A percentile compares a stretch with the other conserved stretches of the same genome.
phyloP scores from a whole-genome alignment of 805 yeast species.

The Spathaspora girioi region DNA sequence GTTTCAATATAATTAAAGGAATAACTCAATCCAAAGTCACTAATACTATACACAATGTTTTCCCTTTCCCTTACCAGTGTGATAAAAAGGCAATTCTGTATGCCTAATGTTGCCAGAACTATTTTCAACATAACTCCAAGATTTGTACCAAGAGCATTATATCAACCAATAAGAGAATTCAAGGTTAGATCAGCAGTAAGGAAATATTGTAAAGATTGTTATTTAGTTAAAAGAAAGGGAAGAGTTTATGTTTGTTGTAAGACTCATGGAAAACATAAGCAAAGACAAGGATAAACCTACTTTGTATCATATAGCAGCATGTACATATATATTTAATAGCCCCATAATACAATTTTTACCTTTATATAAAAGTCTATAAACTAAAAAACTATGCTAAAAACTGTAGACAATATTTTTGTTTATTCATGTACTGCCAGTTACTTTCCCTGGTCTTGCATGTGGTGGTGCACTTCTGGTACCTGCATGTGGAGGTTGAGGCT shows the following conservation, averaged over 20 bases:
- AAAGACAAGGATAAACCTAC: constrained; percentile 68
- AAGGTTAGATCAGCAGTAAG: constrained; percentile 91
- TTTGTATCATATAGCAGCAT: neutral
- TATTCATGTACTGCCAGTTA: neutral
- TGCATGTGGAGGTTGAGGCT: neutral
- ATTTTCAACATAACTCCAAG: constrained; percentile 12
- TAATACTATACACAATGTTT: constrained; percentile 13
- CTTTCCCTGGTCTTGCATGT: neutral
- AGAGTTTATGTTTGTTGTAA: constrained; percentile 91
- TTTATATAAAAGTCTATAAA: neutral
- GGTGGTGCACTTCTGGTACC: neutral
- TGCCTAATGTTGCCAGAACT: constrained; percentile 6
- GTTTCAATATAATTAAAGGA: no score
- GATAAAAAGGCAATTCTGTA: constrained; percentile 13
- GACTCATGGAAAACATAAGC: constrained; percentile 89
- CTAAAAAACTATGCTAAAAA: neutral
- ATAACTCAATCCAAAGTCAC: neutral
- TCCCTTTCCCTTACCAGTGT: constrained; percentile 15
- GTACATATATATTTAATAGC: neutral
- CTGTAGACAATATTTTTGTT: neutral
- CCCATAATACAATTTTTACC: neutral
- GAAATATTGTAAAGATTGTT: constrained; percentile 87
- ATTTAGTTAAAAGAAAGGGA: constrained; percentile 91
- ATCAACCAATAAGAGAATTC: constrained; percentile 56
- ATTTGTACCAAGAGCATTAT: constrained; percentile 8